Conservation (phyloP, 2,329 filamentous ascomycete species). For the Penicillium janthinellum region DNA sequence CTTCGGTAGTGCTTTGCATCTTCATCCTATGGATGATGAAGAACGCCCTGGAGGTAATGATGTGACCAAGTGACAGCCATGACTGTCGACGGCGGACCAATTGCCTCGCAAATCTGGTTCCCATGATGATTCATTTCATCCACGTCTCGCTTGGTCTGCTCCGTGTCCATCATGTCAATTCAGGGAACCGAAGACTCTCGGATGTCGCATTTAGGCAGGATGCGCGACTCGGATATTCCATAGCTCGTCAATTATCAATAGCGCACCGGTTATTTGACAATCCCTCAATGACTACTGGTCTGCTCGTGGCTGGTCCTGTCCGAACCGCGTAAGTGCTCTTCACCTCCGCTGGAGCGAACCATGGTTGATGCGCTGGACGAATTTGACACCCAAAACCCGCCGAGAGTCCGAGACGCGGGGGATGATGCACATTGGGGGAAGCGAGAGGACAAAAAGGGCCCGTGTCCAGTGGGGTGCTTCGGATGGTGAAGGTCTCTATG, state of each 20-base stretch:
- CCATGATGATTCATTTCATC: background rate
- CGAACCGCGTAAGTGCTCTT: background rate
- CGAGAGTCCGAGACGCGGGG: background rate
- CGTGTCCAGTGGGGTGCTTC: background rate
- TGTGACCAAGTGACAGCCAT: background rate
- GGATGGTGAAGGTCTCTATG: background rate
- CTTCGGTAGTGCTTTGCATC: background rate
- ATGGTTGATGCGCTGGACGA: constrained; percentile 11
- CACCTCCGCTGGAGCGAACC: constrained; percentile 16
- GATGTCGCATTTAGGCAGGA: background rate
- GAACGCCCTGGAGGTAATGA: background rate
- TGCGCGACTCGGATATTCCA: background rate
- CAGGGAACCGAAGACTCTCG: background rate
- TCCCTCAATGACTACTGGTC: background rate
- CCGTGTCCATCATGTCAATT: background rate
- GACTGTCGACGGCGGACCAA: background rate
- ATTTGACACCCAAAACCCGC: background rate
- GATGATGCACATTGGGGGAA: constrained; percentile 1
- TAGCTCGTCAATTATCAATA: background rate
- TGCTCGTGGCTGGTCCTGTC: background rate
- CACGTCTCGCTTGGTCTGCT: background rate
- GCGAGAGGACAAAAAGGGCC: background rate
- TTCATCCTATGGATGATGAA: background rate
- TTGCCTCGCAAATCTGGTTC: background rate
- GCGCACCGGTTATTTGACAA: background rate